Conservation (phyloP, 352 stramenopile species). For the Globisporangium splendens region DNA sequence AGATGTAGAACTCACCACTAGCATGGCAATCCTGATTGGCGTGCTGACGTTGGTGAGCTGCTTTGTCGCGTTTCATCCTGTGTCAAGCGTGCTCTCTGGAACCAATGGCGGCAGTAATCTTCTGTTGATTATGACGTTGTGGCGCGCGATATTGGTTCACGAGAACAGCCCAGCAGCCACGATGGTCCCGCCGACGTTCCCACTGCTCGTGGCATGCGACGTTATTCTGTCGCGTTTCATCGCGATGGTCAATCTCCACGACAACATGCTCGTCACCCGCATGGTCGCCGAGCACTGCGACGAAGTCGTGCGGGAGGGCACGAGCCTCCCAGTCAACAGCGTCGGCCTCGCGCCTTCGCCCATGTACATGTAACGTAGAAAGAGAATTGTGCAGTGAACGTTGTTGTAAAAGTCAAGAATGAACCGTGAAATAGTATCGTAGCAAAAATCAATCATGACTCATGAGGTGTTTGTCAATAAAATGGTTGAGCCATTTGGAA, state of each 20-base stretch:
- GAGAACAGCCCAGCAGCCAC: conserved; percentile 4
- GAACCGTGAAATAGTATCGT: no score
- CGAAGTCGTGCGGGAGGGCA: conserved; percentile 30
- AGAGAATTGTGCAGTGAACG: no score
- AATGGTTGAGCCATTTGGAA: no score
- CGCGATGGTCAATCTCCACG: conserved; percentile 27
- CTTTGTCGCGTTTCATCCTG: conserved; percentile 21
- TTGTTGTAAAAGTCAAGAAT: no score
- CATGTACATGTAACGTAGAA: conserved; percentile 26
- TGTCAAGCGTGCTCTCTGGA: conserved; percentile 4
- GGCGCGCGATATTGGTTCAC: conserved; percentile 15
- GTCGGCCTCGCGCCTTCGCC: conserved; percentile 55
- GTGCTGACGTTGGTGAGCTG: conserved; percentile 33
- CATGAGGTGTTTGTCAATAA: no score
- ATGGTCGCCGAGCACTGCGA: conserved; percentile 42
- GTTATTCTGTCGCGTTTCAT: conserved; percentile 31
- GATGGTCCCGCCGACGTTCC: conserved; percentile 22
- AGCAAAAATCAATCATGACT: no score
- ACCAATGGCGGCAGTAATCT: conserved; percentile 19
- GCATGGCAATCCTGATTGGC: conserved; percentile 17
- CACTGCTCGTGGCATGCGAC: conserved; percentile 41
- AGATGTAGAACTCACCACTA: conserved; percentile 11
- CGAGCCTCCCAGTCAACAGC: conserved; percentile 8
- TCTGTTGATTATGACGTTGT: conserved; percentile 23
- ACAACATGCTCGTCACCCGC: conserved; percentile 38